Evolutionary conservation across 2,329 filamentous ascomycete genomes (phyloP).

Genomic region (Exophiala spinifera): DNA sequence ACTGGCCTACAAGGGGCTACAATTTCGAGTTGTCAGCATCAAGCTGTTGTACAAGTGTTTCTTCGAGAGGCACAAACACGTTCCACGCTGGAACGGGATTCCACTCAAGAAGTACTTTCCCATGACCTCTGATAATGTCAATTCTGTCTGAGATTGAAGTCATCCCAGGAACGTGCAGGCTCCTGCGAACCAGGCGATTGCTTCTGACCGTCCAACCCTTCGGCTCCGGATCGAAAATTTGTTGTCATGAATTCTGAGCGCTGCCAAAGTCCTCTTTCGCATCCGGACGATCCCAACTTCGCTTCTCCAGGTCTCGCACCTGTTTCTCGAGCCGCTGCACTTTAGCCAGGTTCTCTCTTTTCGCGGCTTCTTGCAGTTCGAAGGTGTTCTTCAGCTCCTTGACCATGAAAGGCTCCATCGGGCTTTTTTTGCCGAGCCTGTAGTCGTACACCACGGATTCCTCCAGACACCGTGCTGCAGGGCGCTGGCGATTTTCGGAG

Average conservation of each 20-base stretch:
- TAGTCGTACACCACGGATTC: slow-evolving; percentile 81
- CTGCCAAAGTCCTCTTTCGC: slow-evolving; percentile 68
- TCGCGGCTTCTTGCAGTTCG: slow-evolving; percentile 60
- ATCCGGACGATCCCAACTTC: slow-evolving; percentile 69
- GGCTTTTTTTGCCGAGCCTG: slow-evolving; percentile 53
- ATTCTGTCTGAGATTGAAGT: too few relatives aligned
- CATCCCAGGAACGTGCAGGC: too few relatives aligned
- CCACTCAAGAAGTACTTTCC: too few relatives aligned
- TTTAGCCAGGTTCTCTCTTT: slow-evolving; percentile 49
- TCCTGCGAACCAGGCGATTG: too few relatives aligned
- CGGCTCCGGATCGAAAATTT: too few relatives aligned
- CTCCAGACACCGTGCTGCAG: slow-evolving; percentile 72
- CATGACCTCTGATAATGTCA: too few relatives aligned
- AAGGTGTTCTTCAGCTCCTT: slow-evolving; percentile 59
- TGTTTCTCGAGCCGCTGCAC: slow-evolving; percentile 57
- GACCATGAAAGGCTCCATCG: slow-evolving; percentile 60
- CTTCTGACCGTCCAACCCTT: too few relatives aligned
- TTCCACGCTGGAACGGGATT: too few relatives aligned
- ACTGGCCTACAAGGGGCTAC: too few relatives aligned
- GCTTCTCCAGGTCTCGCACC: slow-evolving; percentile 63
- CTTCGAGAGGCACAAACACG: too few relatives aligned
- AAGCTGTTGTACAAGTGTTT: too few relatives aligned
- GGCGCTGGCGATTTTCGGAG: slow-evolving; percentile 69
- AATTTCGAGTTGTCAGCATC: too few relatives aligned
- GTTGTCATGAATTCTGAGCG: slow-evolving; percentile 24